These are phyloP conservation scores for Phytophthora pluvialis DNA, from an alignment of 352 stramenopile species.

Conservation along the genomic window DNA sequence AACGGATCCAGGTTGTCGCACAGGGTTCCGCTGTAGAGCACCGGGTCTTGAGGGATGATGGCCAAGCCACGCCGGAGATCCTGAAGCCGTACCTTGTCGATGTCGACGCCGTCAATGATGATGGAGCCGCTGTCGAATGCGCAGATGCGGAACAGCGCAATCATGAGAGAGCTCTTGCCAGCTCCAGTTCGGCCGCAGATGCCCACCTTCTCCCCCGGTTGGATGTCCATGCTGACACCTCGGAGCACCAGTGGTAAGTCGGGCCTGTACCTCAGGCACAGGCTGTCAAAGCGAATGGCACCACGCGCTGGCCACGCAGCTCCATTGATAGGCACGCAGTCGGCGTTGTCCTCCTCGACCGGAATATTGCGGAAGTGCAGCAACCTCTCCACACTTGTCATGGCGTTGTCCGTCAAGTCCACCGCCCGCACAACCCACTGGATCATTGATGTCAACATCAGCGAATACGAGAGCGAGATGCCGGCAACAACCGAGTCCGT, in stretches of 20 bases:
- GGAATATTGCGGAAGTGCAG: conserved; percentile 23
- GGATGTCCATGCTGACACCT: conserved; percentile 40
- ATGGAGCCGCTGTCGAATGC: conserved; percentile 70
- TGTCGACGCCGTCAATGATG: conserved; percentile 88
- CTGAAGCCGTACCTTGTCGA: conserved; percentile 44
- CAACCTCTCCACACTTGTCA: conserved; percentile 28
- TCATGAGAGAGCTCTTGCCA: conserved; percentile 33
- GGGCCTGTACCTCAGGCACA: conserved; percentile 32
- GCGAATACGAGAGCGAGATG: conserved; percentile 24
- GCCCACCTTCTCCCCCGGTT: conserved; percentile 32
- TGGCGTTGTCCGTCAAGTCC: conserved; percentile 27
- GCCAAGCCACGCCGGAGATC: conserved; percentile 50
- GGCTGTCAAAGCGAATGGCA: conserved; percentile 37
- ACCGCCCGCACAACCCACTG: conserved; percentile 28
- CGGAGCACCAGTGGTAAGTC: conserved; percentile 52
- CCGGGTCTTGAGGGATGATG: conserved; percentile 85
- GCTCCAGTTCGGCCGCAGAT: conserved; percentile 32
- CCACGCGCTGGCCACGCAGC: conserved; percentile 39
- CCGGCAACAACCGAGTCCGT: conserved; percentile 26
- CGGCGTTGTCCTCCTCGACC: conserved; percentile 14
- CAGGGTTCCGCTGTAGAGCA: conserved; percentile 91
- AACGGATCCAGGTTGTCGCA: conserved; percentile 93
- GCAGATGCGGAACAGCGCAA: conserved; percentile 43
- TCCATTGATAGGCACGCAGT: conserved; percentile 19
- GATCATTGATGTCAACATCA: conserved; percentile 30